These are phyloP conservation scores for Pseudogymnoascus sp. DNA, from an alignment of 2,329 filamentous ascomycete genomes.

Conservation along the genomic window DNA sequence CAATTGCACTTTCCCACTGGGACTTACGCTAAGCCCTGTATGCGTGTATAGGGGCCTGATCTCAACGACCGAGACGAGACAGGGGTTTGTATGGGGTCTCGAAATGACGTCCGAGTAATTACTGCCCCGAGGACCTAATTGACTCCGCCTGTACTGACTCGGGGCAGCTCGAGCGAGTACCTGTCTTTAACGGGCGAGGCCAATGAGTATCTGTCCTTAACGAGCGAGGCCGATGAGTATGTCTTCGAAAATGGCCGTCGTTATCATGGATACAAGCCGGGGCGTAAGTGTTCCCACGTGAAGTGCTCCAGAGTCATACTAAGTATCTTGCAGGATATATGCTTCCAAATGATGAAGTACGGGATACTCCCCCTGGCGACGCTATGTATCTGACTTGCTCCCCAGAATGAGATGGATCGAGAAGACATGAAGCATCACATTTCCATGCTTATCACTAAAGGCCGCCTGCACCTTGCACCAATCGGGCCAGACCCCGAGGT, in stretches of 20 bases:
- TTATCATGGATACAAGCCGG: constrained; percentile 10
- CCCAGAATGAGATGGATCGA: constrained; percentile 10
- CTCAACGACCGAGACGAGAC: background rate
- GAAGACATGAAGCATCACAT: constrained; percentile 13
- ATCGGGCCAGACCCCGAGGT: background rate
- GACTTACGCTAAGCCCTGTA: background rate
- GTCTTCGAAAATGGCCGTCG: constrained; percentile 10
- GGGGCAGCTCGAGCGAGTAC: background rate
- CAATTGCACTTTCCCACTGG: background rate
- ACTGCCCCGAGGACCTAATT: background rate
- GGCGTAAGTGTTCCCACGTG: background rate
- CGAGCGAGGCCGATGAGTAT: background rate
- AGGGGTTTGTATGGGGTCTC: background rate
- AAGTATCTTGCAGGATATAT: background rate
- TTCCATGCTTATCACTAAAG: constrained; percentile 9
- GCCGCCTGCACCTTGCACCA: constrained; percentile 5
- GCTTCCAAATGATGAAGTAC: background rate
- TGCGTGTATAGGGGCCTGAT: background rate
- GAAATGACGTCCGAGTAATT: background rate
- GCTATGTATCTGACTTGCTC: constrained; percentile 11
- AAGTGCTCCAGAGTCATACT: background rate
- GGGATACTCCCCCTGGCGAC: constrained; percentile 10
- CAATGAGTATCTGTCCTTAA: background rate
- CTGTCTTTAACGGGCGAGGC: background rate
- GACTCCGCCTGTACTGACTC: background rate